Base-by-base conservation (phyloP, 2,329 filamentous ascomycete genomes). In the Claviceps sp. region DNA sequence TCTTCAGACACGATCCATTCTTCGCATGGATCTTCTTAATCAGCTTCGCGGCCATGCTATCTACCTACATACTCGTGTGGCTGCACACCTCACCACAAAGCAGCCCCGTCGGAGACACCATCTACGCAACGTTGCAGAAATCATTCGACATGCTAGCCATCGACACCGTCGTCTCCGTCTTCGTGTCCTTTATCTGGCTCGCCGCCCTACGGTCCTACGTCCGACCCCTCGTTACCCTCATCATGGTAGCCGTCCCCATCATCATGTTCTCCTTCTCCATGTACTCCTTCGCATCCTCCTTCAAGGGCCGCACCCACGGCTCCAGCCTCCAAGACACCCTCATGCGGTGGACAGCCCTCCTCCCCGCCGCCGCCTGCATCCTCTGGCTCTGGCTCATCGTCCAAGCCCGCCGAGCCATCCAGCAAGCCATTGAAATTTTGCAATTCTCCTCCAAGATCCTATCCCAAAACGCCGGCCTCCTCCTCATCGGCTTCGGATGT, bases 1-100 rank as follows among this genome's bases (percentile, higher is more conserved):
- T 86, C 22, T 88, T 88, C 54, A 77, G 79, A 48, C 88, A 97
- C 65, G 93, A 98, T 66, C 76, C 84, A 5, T 95, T 97, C 69
- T 98, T 93, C 76, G 88, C 86, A 4, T 90, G 88, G 69, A 75
- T 96, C 44, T 98, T 90, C 65, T 71, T 95, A 47, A 93, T 97
- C 60, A 82, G 82, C 37, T 71, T 95, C 50, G 89, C 87, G 46
- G 85, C 85, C 41, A 78, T 97, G 62, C 79, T 97, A 61, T 86
- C 91, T 13, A 91, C 89, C 0, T 94, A 89, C 61, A 82, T 95
- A 56, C 76, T 98, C 14, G 85, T 95, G 24, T 94, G 86, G 73
- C 76, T 98, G 42, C 88, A 97, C 63, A 97, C 91, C 2, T 81
- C 86, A 18, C 72, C 83, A 1, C 75, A 75, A 51, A 86, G 86